These are phyloP conservation scores for Fomitopsis pinicola DNA, from an alignment of 1,284 basidiomycete species.

Conservation along the genomic window DNA sequence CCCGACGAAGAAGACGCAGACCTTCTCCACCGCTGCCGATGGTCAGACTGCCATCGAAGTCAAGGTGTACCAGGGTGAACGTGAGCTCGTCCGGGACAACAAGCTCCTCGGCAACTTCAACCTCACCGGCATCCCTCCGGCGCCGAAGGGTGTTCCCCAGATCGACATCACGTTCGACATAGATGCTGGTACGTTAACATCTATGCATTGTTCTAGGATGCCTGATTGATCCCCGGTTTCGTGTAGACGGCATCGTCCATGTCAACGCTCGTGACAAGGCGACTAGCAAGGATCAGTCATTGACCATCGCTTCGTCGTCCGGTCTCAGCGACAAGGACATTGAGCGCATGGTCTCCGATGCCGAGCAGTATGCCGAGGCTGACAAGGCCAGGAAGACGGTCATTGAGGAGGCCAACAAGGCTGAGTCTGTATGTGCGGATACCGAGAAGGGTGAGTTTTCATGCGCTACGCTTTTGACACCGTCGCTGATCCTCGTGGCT, in stretches of 20 bases:
- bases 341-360: conserved; percentile 94
- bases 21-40: conserved; percentile 97
- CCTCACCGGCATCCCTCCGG: conserved; percentile 95
- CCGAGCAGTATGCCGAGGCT: conserved; percentile 89
- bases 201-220: not conserved
- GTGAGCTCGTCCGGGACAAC: conserved; percentile 96
- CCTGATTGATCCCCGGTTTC: not conserved
- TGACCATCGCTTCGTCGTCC: conserved; percentile 96
- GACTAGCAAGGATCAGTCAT: conserved; percentile 94
- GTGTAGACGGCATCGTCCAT: conserved; percentile 88
- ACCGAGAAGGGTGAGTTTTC: conserved; percentile 82
- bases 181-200: conserved; percentile 70
- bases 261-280: conserved; percentile 98
- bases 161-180: conserved; percentile 99
- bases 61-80: conserved; percentile 98
- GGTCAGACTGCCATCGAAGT: conserved; percentile 96
- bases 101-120: conserved; percentile 99
- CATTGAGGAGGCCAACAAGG: conserved; percentile 98
- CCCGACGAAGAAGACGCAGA: conserved; percentile 98
- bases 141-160: conserved; percentile 97
- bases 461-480: not conserved
- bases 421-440: conserved; percentile 90
- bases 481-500: not conserved
- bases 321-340: conserved; percentile 97
- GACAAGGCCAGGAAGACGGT: conserved; percentile 87